Evolutionary conservation across 1,284 basidiomycete genomes (phyloP).

Genomic region (Ustilago trichophora): DNA sequence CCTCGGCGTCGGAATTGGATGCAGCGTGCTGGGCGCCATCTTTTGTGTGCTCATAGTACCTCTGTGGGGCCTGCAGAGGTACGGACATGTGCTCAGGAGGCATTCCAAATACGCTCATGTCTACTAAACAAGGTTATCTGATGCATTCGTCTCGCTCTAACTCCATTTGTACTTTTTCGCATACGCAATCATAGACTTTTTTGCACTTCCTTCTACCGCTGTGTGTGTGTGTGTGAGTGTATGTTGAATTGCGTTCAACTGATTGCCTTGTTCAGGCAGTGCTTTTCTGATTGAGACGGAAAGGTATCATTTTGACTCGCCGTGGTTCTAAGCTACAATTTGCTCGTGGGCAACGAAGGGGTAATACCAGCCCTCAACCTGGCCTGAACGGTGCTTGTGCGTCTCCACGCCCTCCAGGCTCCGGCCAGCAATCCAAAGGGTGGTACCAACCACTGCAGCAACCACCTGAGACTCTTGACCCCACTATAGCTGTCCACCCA

Average conservation of each 20-base stretch:
- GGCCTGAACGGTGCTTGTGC: slow-evolving; percentile 20
- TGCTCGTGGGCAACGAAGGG: slow-evolving; percentile 19
- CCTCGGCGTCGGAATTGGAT: slow-evolving; percentile 32
- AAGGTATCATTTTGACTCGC: too few species aligned
- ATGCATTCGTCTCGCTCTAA: too few species aligned
- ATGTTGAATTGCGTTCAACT: too few species aligned
- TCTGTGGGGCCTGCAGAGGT: slow-evolving; percentile 40
- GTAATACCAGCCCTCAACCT: slow-evolving; percentile 16
- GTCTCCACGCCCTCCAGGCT: slow-evolving; percentile 41
- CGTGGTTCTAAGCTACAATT: too few species aligned
- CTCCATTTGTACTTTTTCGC: too few species aligned
- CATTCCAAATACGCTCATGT: slow-evolving; percentile 50
- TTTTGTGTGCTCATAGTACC: slow-evolving; percentile 34
- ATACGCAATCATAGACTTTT: too few species aligned
- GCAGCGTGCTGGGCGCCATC: slow-evolving; percentile 38
- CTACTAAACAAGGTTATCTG: slow-evolving; percentile 13
- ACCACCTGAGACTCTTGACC: slow-evolving; percentile 75
- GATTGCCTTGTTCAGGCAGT: too few species aligned
- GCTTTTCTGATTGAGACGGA: too few species aligned
- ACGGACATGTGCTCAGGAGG: slow-evolving; percentile 38
- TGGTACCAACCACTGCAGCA: slow-evolving; percentile 81
- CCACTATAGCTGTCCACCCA: slow-evolving; percentile 68
- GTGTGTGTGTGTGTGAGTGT: too few species aligned
- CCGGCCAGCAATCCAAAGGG: slow-evolving; percentile 73
- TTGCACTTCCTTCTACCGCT: too few species aligned